Conservation (phyloP, 2,329 filamentous ascomycete species). For the Fusarium pilosicola region DNA sequence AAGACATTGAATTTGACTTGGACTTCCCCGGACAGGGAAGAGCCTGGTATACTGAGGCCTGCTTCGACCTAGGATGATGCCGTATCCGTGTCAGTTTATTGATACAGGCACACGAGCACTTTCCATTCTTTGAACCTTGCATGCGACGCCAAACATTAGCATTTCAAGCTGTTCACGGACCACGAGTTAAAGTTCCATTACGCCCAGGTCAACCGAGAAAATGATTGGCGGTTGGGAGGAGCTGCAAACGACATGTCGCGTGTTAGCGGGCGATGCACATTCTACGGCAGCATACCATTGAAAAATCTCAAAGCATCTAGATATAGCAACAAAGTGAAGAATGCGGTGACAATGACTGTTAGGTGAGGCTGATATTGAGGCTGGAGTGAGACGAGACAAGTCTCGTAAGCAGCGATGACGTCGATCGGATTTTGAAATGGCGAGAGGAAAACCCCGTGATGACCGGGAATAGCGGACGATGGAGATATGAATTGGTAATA, state of each 20-base stretch:
- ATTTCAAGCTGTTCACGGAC: slow-evolving; percentile 25
- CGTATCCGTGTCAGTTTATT: slow-evolving; percentile 2
- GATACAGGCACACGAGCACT: slow-evolving; percentile 31
- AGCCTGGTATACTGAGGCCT: slow-evolving; percentile 7
- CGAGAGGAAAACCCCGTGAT: slow-evolving; percentile 15
- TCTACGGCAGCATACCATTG: not conserved
- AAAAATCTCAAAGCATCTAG: not conserved
- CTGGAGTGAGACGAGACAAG: slow-evolving; percentile 26
- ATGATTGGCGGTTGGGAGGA: slow-evolving; percentile 5
- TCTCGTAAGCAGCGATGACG: slow-evolving; percentile 34
- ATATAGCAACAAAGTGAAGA: slow-evolving; percentile 20
- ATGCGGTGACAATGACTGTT: not conserved
- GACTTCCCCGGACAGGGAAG: slow-evolving; percentile 11
- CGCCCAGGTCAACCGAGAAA: not conserved
- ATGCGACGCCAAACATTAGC: slow-evolving; percentile 15
- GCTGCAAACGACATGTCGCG: slow-evolving; percentile 22
- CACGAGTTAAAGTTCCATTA: slow-evolving; percentile 7
- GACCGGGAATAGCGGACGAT: slow-evolving; percentile 12
- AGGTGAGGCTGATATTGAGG: slow-evolving; percentile 25
- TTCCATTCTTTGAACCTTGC: slow-evolving; percentile 17
- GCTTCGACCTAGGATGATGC: not conserved
- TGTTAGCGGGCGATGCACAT: slow-evolving; percentile 17
- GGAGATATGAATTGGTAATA: slow-evolving; percentile 22
- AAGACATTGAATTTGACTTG: not conserved
- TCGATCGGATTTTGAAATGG: slow-evolving; percentile 7